Conservation (phyloP, 2,329 filamentous ascomycete genomes). For the Calonectria multiphialidica region DNA sequence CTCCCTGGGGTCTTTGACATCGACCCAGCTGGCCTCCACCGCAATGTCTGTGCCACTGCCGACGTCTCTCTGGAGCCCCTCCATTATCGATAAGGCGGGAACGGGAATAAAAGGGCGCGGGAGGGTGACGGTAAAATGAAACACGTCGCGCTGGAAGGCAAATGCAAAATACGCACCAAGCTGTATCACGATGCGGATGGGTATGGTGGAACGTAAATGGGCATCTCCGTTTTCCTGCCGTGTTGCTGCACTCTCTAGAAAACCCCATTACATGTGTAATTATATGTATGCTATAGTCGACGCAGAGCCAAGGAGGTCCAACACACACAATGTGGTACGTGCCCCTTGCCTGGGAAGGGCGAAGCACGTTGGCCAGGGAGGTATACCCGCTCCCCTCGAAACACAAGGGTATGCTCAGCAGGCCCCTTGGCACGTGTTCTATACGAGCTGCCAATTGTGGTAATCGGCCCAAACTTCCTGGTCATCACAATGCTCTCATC, state of each 20-base stretch:
- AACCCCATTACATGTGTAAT: neutral
- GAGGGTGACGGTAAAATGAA: neutral
- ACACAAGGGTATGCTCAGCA: neutral
- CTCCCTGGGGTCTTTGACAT: conserved; percentile 13
- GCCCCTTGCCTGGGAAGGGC: neutral
- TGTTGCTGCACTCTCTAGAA: neutral
- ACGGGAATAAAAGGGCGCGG: neutral
- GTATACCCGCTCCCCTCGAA: neutral
- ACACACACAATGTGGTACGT: neutral
- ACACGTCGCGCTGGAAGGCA: neutral
- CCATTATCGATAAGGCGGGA: neutral
- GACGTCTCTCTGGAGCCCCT: neutral
- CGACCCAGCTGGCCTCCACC: neutral
- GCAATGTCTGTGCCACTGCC: neutral
- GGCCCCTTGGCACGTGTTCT: neutral
- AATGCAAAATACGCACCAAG: neutral
- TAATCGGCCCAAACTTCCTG: neutral
- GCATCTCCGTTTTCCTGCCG: neutral
- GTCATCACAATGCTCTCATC: neutral
- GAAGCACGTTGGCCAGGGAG: neutral
- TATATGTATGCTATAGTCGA: neutral
- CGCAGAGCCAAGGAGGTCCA: neutral
- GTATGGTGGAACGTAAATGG: neutral
- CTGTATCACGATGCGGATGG: neutral
- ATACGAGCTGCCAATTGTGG: neutral